These are phyloP conservation scores for Xylaria sp. DNA, from an alignment of 2,329 filamentous ascomycete genomes.

Conservation along the genomic window DNA sequence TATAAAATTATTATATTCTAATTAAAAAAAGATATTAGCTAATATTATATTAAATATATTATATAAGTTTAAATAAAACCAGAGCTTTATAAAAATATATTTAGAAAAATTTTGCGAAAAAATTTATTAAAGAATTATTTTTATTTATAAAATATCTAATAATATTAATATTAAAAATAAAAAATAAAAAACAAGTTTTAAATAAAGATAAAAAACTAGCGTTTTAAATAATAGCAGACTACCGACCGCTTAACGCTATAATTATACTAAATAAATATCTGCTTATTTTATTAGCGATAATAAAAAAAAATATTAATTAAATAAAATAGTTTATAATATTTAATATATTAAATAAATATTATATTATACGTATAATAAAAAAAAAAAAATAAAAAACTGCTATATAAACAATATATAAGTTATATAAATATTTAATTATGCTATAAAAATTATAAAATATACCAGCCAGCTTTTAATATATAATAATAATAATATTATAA, in stretches of 20 bases:
- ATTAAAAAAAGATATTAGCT: not conserved
- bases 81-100: not conserved
- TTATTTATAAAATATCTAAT: not conserved
- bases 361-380: constrained; percentile 7
- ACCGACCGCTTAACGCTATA: not conserved
- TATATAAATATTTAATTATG: not conserved
- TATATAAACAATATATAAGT: constrained; percentile 15
- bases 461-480: constrained; percentile 1
- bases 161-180: not conserved
- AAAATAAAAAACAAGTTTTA: not conserved
- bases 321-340: constrained; percentile 13
- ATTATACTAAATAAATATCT: not conserved
- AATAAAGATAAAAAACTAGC: not conserved
- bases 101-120: not conserved
- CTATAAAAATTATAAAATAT: not conserved
- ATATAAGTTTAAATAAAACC: not conserved
- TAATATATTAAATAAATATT: constrained; percentile 20
- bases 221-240: not conserved
- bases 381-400: not conserved
- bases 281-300: not conserved
- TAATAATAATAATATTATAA: constrained; percentile 2
- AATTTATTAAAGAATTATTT: not conserved
- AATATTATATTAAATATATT: not conserved
- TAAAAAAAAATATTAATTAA: constrained; percentile 3
- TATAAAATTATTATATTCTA: not conserved